Conservation (phyloP, 2,329 filamentous ascomycete genomes). For the Xylaria sp. region DNA sequence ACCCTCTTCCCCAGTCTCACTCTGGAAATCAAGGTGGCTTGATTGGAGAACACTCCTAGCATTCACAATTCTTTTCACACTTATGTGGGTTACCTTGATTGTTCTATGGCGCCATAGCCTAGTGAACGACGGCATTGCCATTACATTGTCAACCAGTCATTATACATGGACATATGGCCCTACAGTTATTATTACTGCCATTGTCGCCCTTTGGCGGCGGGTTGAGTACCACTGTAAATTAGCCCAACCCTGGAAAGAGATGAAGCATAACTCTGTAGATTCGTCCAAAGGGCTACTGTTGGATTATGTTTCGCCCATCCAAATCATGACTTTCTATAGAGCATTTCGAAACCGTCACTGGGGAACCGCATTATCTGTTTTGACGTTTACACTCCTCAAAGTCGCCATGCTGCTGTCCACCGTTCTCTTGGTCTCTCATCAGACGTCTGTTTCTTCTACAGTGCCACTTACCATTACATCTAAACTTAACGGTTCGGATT, state of each 20-base stretch:
- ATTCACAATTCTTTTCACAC: background rate
- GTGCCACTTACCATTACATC: too few relatives aligned
- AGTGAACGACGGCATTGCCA: background rate
- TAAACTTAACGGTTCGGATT: too few relatives aligned
- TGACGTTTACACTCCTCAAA: too few relatives aligned
- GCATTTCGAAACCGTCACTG: background rate
- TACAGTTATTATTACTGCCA: background rate
- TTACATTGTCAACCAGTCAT: background rate
- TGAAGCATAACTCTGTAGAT: background rate
- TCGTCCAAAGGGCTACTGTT: background rate
- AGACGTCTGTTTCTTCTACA: too few relatives aligned
- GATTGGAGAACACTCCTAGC: too few relatives aligned
- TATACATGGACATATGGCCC: background rate
- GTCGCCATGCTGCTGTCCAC: too few relatives aligned
- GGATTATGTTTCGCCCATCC: background rate
- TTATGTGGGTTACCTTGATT: background rate
- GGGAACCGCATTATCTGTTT: too few relatives aligned
- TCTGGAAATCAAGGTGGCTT: too few relatives aligned
- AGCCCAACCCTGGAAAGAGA: background rate
- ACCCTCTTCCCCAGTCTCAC: too few relatives aligned
- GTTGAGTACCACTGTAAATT: background rate
- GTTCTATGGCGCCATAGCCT: background rate
- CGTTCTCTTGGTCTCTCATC: too few relatives aligned
- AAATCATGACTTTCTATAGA: background rate
- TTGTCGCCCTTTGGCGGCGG: background rate